Percentiles rank a stretch among this genome's conserved stretches.
Evolutionary conservation across 2,329 filamentous ascomycete genomes (phyloP).

Genomic region (Ramichloridium luteum): DNA sequence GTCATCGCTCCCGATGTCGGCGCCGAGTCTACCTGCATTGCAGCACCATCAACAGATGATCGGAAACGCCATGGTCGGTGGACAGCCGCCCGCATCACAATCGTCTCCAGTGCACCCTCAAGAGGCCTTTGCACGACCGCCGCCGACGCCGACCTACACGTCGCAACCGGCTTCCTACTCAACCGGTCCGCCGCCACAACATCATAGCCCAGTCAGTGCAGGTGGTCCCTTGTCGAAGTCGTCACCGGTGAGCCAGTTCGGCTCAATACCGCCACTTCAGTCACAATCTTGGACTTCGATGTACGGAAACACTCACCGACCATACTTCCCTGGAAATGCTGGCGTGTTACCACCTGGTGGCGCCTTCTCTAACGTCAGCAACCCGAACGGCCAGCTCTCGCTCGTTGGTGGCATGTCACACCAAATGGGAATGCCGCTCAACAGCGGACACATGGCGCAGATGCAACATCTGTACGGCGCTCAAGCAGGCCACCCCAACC

Average conservation of each 20-base stretch:
- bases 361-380: constrained; percentile 67
- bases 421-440: constrained; percentile 45
- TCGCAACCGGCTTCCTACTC: constrained; percentile 43
- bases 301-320: constrained; percentile 34
- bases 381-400: constrained; percentile 58
- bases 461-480: constrained; percentile 53
- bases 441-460: constrained; percentile 49
- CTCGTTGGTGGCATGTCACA: constrained; percentile 50
- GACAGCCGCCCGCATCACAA: constrained; percentile 25
- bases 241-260: constrained; percentile 38
- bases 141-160: constrained; percentile 46
- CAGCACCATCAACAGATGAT: constrained; percentile 33
- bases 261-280: constrained; percentile 32
- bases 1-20: constrained; percentile 42
- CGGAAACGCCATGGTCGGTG: constrained; percentile 34
- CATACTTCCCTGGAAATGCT: constrained; percentile 44
- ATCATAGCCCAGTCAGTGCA: constrained; percentile 38
- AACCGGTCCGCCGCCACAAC: constrained; percentile 36
- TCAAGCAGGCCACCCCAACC: constrained; percentile 29
- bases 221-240: constrained; percentile 37
- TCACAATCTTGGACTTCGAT: constrained; percentile 26
- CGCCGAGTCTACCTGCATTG: constrained; percentile 37
- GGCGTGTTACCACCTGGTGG: constrained; percentile 40
- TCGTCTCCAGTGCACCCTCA: constrained; percentile 46
- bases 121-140: constrained; percentile 45